These are phyloP conservation scores for Lentinus polychrous DNA, from an alignment of 1,284 basidiomycete species.

Conservation along the genomic window DNA sequence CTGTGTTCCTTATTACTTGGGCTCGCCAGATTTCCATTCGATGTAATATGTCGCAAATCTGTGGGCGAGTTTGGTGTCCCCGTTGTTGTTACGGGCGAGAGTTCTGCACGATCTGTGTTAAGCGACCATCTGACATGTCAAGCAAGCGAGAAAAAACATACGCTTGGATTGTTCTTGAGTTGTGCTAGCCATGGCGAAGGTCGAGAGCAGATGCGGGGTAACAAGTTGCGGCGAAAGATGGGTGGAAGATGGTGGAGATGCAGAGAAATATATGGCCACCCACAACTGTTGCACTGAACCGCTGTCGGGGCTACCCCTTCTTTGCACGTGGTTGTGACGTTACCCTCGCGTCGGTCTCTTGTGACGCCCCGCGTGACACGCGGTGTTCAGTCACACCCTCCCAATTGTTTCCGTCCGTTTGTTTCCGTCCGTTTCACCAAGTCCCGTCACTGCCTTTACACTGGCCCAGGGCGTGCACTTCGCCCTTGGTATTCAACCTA, in stretches of 20 bases:
- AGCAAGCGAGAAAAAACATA: background rate
- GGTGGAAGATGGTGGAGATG: conserved; percentile 6
- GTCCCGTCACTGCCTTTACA: no score
- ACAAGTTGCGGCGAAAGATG: background rate
- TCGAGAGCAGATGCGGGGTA: background rate
- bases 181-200: conserved; percentile 1
- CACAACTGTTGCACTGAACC: background rate
- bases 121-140: no score
- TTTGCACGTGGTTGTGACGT: background rate
- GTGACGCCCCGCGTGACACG: no score
- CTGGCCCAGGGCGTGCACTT: no score
- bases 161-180: background rate
- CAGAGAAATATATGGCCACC: conserved; percentile 4
- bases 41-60: conserved; percentile 39
- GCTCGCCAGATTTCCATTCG: conserved; percentile 33
- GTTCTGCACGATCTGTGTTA: no score
- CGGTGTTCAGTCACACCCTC: no score
- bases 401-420: no score
- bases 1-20: conserved; percentile 30
- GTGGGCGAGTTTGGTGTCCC: conserved; percentile 22
- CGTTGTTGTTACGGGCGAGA: background rate
- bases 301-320: background rate
- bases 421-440: no score
- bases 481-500: no score
- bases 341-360: no score